These are phyloP conservation scores for Hypsizygus marmoreus DNA, from an alignment of 768 basidiomycete species.

Conservation along the genomic window DNA sequence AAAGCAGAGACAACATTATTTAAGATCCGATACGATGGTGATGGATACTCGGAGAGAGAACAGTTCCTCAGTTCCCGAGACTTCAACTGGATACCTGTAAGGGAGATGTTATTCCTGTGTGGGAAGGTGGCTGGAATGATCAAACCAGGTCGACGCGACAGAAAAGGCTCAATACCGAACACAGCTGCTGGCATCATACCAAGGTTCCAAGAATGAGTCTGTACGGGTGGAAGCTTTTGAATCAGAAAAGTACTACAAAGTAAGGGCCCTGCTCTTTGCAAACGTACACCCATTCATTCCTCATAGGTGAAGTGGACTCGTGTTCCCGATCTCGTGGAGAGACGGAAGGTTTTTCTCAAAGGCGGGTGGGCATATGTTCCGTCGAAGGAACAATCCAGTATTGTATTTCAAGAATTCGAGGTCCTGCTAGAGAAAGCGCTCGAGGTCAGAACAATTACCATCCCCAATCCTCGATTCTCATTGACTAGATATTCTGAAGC, in stretches of 20 bases:
- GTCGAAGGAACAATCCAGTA: conserved; percentile 71
- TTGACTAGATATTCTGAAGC: conserved; percentile 40
- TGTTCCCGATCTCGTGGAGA: conserved; percentile 89
- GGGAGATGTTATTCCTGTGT: conserved; percentile 14
- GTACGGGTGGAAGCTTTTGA: conserved; percentile 37
- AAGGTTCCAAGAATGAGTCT: conserved; percentile 34
- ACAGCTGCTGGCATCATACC: conserved; percentile 53
- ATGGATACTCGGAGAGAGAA: conserved; percentile 55
- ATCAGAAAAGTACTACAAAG: conserved; percentile 78
- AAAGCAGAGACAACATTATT: conserved; percentile 89
- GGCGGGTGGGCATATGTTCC: conserved; percentile 92
- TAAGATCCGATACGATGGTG: conserved; percentile 73
- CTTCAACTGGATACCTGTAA: conserved; percentile 67
- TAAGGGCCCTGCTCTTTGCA: conserved; percentile 24
- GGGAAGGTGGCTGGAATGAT: not conserved
- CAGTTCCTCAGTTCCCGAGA: conserved; percentile 65
- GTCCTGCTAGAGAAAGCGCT: conserved; percentile 69
- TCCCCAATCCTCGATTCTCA: not conserved
- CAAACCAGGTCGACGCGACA: conserved; percentile 45
- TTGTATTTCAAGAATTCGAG: conserved; percentile 88
- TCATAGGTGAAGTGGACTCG: conserved; percentile 92
- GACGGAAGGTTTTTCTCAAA: conserved; percentile 74
- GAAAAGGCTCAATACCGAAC: conserved; percentile 54
- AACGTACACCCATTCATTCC: not conserved
- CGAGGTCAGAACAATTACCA: conserved; percentile 52